Evolutionary conservation across 78 protist species (phyloP).

Genomic region (Cavenderia fasciculata): DNA sequence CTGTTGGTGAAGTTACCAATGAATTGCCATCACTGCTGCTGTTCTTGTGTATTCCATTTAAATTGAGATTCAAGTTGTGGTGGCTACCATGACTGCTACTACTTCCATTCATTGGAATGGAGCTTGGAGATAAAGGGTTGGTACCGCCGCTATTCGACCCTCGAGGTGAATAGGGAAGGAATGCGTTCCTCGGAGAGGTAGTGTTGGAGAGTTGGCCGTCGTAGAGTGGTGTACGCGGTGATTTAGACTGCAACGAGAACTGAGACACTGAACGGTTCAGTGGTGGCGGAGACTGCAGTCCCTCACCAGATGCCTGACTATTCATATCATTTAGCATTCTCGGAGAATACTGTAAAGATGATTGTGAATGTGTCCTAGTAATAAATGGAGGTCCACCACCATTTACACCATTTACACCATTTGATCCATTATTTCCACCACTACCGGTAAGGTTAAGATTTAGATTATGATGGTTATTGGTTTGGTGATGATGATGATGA

Average conservation of each 20-base stretch:
- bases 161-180: no score
- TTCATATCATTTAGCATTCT: not conserved
- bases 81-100: not conserved
- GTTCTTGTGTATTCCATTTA: not conserved
- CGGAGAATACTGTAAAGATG: not conserved
- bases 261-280: conserved; percentile 55
- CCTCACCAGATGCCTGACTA: not conserved
- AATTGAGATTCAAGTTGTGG: not conserved
- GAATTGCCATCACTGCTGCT: not conserved
- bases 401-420: no score
- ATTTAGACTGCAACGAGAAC: not conserved
- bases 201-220: not conserved
- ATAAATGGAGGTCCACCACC: not conserved
- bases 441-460: no score
- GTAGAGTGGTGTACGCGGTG: not conserved
- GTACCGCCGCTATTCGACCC: no score
- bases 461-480: not conserved
- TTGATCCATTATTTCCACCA: no score
- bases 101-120: not conserved
- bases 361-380: conserved; percentile 15
- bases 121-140: no score
- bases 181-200: not conserved
- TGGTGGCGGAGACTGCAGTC: conserved; percentile 10
- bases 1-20: not conserved
- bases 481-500: no score